Percentiles rank a stretch among this genome's conserved stretches.
These are phyloP conservation scores for Dalbergia cochinchinensis DNA, from an alignment of 306 rosid genomes.

Conservation along the genomic window DNA sequence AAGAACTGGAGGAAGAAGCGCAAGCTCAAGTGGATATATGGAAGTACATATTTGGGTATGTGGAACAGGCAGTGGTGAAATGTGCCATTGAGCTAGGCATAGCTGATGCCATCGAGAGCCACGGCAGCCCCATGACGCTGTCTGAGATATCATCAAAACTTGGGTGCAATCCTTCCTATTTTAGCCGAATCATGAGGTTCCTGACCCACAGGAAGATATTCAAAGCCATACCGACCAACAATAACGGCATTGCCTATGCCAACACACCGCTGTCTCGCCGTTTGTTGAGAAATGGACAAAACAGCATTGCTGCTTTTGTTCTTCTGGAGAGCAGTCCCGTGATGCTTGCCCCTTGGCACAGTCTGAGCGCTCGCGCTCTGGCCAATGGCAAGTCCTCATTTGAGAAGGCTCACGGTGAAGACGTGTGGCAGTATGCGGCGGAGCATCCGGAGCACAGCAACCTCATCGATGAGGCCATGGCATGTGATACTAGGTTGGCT, in stretches of 20 bases:
- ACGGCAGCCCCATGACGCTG: slow-evolving; percentile 62
- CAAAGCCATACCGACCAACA: slow-evolving; percentile 33
- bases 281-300: slow-evolving; percentile 37
- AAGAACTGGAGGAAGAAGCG: slow-evolving; percentile 34
- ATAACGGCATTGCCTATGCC: slow-evolving; percentile 13
- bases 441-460: slow-evolving; percentile 45
- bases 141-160: slow-evolving; percentile 57
- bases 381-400: slow-evolving; percentile 44
- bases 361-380: slow-evolving; percentile 38
- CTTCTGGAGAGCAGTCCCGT: slow-evolving; percentile 53
- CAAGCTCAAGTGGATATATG: slow-evolving; percentile 51
- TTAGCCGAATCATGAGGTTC: slow-evolving; percentile 65
- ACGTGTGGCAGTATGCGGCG: slow-evolving; percentile 56
- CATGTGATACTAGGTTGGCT: slow-evolving; percentile 50
- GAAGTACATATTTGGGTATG: slow-evolving; percentile 66
- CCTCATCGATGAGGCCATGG: slow-evolving; percentile 77
- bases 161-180: slow-evolving; percentile 48
- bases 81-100: slow-evolving; percentile 77
- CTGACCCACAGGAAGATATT: slow-evolving; percentile 59
- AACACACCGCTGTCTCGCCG: slow-evolving; percentile 56
- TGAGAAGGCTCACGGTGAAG: slow-evolving; percentile 58
- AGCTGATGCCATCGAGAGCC: slow-evolving; percentile 66
- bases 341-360: slow-evolving; percentile 63
- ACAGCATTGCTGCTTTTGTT: slow-evolving; percentile 37
- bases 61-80: slow-evolving; percentile 65